Evolutionary conservation across 108 stramenopile genomes (phyloP), one percentile per base, ranked within the genome.

Genomic region (Licmophora abbreviata): DNA sequence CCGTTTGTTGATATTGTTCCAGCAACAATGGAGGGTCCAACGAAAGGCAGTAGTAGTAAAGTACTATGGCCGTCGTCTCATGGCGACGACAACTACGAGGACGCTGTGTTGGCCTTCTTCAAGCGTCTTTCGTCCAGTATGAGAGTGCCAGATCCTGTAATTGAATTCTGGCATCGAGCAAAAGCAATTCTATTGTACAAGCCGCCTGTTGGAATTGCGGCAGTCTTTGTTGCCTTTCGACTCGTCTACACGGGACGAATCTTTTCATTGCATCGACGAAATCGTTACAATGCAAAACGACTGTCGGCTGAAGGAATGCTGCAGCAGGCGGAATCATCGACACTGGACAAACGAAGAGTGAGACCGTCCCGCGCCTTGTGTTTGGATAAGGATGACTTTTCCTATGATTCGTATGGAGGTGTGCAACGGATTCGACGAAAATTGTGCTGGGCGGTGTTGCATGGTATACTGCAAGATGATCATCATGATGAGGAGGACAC

Each of bases 121-220:
- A n/a, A n/a, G n/a, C n/a, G n/a, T n/a, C n/a, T n/a, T n/a, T n/a
- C n/a, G n/a, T n/a, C n/a, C n/a, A n/a, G n/a, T n/a, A n/a, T n/a
- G n/a, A n/a, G n/a, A n/a, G n/a, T n/a, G n/a, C n/a, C n/a, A n/a
- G n/a, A n/a, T n/a, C n/a, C n/a, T n/a, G n/a, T n/a, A n/a, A n/a
- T n/a, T n/a, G n/a, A n/a, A n/a, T n/a, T n/a, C n/a, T n/a, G n/a
- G n/a, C n/a, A n/a, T n/a, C n/a, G n/a, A n/a, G n/a, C n/a, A n/a
- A 50, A 55, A 14, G 33, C 30, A 30, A 32, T 76, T 20, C 18
- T 76, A 8, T 37, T 51, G 14, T 81, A 78, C 63, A 80, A 80
- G 42, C 81, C 81, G 27, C 85, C 85, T 0, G 81, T 87, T 1
- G 85, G 85, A 11, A 67, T 83, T 46, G 76, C 77, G 1, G 49